Evolutionary conservation across 2,329 filamentous ascomycete genomes (phyloP), one percentile per base, ranked within the genome.

Genomic region (Neopestalotiopsis sp.): DNA sequence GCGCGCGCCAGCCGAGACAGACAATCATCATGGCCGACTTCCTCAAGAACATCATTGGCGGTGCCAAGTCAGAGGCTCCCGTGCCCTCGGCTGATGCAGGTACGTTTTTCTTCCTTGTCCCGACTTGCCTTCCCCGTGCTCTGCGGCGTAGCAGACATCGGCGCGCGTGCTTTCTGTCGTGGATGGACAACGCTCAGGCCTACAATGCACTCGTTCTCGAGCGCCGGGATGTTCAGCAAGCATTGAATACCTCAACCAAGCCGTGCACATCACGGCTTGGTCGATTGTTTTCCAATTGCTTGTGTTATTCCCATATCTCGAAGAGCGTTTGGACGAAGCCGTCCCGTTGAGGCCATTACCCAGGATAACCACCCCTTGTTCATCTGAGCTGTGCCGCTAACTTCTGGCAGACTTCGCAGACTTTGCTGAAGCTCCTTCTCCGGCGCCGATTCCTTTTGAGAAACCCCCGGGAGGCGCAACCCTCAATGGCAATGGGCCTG

Each of bases 341-440:
- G n/a, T n/a, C 45, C 20, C 45, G 45, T 24, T 7, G 45, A 53
- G n/a, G 17, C 45, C 45, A 20, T 49, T 53, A 20, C 10, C 45
- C 14, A 53, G n/a, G 45, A 53, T 38, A 10, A 53, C 30, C 57
- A 17, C 57, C 57, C 49, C 49, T 14, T 56, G 30, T 59, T 9
- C 10, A 34, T 59, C 5, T 62, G 59, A 62, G 59, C 59, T 62
- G 59, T 62, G 59, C 32, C 67, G 67, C 74, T 73, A 38, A 67
- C 62, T 59, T 71, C 59, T 64, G 57, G 49, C 79, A 97, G 95
- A 97, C 84, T 98, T 98, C 81, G 94, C 94, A 83, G 95, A 98
- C 85, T 98, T 97, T 78, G 94, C 94, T 70, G 91, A 90, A 73
- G 92, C 90, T 74, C 89, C 94, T 73, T 90, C 92, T 24, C 91